phyloP scores from a whole-genome alignment of 2,329 filamentous ascomycete species.

The Diatrype stigma region DNA sequence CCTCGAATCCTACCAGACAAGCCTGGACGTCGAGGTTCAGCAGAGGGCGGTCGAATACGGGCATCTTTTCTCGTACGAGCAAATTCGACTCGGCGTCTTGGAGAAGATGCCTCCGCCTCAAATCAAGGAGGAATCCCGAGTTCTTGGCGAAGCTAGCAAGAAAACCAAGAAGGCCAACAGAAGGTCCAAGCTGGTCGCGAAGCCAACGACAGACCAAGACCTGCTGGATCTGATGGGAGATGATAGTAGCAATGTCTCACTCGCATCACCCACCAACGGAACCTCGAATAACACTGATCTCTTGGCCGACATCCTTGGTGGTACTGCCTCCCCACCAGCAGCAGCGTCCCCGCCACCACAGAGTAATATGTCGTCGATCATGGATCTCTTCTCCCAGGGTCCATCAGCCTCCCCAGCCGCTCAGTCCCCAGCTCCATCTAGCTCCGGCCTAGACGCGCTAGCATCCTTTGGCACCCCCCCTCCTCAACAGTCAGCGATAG shows the following conservation, averaged over 20 bases:
- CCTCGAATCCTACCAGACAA: constrained; percentile 73
- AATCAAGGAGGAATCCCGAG: constrained; percentile 90
- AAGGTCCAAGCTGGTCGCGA: constrained; percentile 66
- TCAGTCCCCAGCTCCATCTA: constrained; percentile 34
- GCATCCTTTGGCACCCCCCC: constrained; percentile 45
- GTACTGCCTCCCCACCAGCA: constrained; percentile 49
- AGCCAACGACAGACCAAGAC: constrained; percentile 80
- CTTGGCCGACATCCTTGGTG: constrained; percentile 85
- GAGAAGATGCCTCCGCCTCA: constrained; percentile 98
- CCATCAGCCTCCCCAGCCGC: constrained; percentile 36
- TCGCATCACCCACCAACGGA: constrained; percentile 49
- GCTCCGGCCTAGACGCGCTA: constrained; percentile 47
- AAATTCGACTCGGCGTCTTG: constrained; percentile 81
- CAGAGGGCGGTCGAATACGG: constrained; percentile 93
- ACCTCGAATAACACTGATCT: constrained; percentile 76
- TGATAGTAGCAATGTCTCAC: constrained; percentile 57
- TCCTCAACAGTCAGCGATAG: constrained; percentile 38
- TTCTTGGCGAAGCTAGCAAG: constrained; percentile 75
- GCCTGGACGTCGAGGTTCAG: constrained; percentile 91
- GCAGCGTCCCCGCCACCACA: constrained; percentile 46
- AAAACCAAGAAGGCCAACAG: constrained; percentile 67
- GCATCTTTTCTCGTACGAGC: constrained; percentile 88
- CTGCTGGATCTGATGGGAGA: constrained; percentile 88
- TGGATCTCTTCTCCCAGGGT: constrained; percentile 74
- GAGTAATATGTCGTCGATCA: constrained; percentile 67